phyloP scores from a whole-genome alignment of 306 rosid species.

The Cicer bijugum region DNA sequence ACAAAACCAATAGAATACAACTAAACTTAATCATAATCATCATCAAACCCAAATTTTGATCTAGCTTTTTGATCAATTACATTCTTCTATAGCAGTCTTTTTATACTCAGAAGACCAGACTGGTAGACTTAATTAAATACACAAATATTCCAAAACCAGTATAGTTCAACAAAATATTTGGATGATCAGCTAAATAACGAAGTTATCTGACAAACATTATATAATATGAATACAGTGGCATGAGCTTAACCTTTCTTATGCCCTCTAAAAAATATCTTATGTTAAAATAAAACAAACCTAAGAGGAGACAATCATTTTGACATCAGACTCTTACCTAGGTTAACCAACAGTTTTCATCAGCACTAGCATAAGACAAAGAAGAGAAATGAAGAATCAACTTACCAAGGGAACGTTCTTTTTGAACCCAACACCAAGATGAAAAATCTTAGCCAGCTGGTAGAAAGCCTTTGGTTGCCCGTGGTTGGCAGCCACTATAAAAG shows the following conservation, averaged over 20 bases:
- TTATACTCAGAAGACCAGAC: constrained; percentile 32
- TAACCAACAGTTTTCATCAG: background rate
- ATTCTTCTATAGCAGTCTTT: constrained; percentile 20
- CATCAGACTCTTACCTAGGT: background rate
- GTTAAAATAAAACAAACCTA: constrained; percentile 23
- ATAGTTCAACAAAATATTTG: background rate
- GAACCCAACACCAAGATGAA: constrained; percentile 91
- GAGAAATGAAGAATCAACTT: constrained; percentile 35
- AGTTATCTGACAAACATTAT: background rate
- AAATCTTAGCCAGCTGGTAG: constrained; percentile 98
- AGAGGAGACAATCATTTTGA: constrained; percentile 2
- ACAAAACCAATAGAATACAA: constrained; percentile 6
- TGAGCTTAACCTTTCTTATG: constrained; percentile 4
- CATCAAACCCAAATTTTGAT: constrained; percentile 17
- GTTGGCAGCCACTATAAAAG: constrained; percentile 79
- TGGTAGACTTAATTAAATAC: background rate
- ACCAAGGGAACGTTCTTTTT: constrained; percentile 83
- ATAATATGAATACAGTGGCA: background rate
- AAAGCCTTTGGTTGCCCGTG: constrained; percentile 96
- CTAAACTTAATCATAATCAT: background rate
- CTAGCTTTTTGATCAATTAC: constrained; percentile 20
- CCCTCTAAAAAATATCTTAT: background rate
- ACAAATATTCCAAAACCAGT: background rate
- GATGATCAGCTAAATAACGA: constrained; percentile 9
- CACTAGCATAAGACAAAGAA: constrained; percentile 23